Percentiles rank a stretch among this genome's conserved stretches.
phyloP scores from a whole-genome alignment of 2,329 filamentous ascomycete genomes.

The Trichoderma hamatum region DNA sequence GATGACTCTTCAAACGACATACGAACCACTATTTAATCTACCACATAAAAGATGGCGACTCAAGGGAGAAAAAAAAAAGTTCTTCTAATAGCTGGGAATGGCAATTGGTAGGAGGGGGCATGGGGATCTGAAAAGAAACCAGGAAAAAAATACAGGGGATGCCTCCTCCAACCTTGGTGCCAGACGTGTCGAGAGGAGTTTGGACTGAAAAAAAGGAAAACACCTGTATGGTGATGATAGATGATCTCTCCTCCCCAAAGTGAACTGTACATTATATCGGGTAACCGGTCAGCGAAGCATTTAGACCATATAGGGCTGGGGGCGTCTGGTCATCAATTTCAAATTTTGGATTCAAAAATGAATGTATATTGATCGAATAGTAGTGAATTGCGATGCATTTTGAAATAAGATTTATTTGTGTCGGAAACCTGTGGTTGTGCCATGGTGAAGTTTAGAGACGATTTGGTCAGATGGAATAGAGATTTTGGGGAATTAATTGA shows the following conservation, averaged over 20 bases:
- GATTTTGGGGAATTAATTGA: neutral
- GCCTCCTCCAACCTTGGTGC: neutral
- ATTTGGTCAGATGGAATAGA: neutral
- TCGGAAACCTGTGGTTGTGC: neutral
- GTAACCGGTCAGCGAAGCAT: conserved; percentile 47
- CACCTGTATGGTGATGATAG: conserved; percentile 43
- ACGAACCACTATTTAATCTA: conserved; percentile 23
- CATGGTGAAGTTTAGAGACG: neutral
- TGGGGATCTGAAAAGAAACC: neutral
- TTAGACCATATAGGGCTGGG: conserved; percentile 46
- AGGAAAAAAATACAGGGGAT: neutral
- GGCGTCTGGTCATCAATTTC: conserved; percentile 31
- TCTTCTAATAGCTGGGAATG: neutral
- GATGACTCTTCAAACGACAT: conserved; percentile 8
- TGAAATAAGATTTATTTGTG: neutral
- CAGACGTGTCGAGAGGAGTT: conserved; percentile 30
- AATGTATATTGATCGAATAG: neutral
- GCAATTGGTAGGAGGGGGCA: conserved; percentile 4
- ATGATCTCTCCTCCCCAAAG: conserved; percentile 58
- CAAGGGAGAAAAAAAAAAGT: neutral
- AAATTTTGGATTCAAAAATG: conserved; percentile 21
- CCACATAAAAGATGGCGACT: conserved; percentile 12
- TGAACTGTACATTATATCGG: conserved; percentile 55
- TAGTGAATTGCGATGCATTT: conserved; percentile 1
- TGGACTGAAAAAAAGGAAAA: conserved; percentile 20